Conservation (phyloP, 2,329 filamentous ascomycete genomes). For the Cryphonectria radicalis region DNA sequence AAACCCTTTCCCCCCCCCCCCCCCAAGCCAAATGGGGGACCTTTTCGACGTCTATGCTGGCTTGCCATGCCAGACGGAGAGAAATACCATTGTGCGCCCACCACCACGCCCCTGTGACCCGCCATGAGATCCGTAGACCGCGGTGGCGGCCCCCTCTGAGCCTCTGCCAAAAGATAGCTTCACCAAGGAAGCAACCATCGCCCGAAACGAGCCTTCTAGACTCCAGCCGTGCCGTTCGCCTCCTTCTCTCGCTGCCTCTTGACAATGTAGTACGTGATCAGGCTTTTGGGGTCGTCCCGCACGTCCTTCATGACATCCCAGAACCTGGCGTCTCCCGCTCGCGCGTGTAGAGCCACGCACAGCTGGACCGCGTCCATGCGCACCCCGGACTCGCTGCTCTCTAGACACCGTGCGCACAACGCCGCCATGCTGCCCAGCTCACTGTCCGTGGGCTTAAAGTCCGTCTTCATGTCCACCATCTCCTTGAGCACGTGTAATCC, state of each 20-base stretch:
- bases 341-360: constrained; percentile 72
- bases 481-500: constrained; percentile 66
- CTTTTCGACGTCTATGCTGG: background rate
- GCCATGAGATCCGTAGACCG: background rate
- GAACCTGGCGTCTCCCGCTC: constrained; percentile 64
- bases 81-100: no score
- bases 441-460: constrained; percentile 54
- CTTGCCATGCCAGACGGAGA: background rate
- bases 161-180: background rate
- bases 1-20: background rate
- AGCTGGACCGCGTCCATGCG: constrained; percentile 79
- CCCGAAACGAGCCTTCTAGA: constrained; percentile 18
- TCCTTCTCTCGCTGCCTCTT: constrained; percentile 63
- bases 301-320: constrained; percentile 69
- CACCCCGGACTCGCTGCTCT: constrained; percentile 64
- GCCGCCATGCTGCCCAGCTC: constrained; percentile 57
- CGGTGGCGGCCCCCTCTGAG: background rate
- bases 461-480: constrained; percentile 55
- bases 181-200: background rate
- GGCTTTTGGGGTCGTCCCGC: constrained; percentile 73
- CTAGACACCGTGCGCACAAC: constrained; percentile 61
- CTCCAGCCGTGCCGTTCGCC: constrained; percentile 6
- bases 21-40: no score
- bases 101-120: background rate
- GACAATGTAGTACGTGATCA: constrained; percentile 82